Evolutionary conservation across 495 filamentous ascomycete species (phyloP).

Genomic region (Aspergillus sclerotioniger): DNA sequence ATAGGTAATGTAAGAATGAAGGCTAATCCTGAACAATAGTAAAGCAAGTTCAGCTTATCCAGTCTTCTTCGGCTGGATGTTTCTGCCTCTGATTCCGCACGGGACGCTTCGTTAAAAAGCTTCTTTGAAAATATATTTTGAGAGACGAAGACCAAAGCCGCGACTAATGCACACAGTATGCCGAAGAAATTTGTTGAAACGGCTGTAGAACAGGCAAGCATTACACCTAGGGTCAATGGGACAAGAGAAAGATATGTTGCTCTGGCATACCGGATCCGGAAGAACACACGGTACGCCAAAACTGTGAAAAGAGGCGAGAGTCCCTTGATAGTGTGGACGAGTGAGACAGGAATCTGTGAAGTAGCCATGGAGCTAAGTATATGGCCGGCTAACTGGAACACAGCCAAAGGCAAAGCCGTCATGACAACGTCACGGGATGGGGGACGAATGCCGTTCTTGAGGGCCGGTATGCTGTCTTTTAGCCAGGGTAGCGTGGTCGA

Average conservation of each 20-base stretch:
- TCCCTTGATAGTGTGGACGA: slow-evolving; percentile 99
- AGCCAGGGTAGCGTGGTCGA: slow-evolving; percentile 67
- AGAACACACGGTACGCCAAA: slow-evolving; percentile 84
- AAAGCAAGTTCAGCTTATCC: slow-evolving; percentile 95
- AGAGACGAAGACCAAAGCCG: slow-evolving; percentile 91
- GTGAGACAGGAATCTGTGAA: slow-evolving; percentile 87
- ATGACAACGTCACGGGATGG: slow-evolving; percentile 80
- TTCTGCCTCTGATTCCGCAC: slow-evolving; percentile 68
- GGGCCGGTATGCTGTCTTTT: slow-evolving; percentile 66
- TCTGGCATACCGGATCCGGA: slow-evolving; percentile 79
- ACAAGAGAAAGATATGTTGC: slow-evolving; percentile 92
- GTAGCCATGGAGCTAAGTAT: slow-evolving; percentile 92
- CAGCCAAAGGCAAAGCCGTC: slow-evolving; percentile 83
- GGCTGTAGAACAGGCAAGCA: slow-evolving; percentile 90
- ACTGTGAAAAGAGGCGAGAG: slow-evolving; percentile 96
- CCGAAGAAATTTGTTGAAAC: slow-evolving; percentile 85
- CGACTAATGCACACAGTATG: slow-evolving; percentile 80
- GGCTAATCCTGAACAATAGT: slow-evolving; percentile 90
- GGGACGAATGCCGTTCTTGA: slow-evolving; percentile 77
- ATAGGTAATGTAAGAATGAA: slow-evolving; percentile 89
- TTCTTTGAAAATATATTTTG: slow-evolving; percentile 99
- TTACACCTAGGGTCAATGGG: slow-evolving; percentile 87
- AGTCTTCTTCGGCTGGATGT: slow-evolving; percentile 64
- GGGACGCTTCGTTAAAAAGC: slow-evolving; percentile 93
- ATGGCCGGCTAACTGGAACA: slow-evolving; percentile 92